These are phyloP conservation scores for Brassica incana DNA, from an alignment of 345 rosid genomes.

Conservation along the genomic window DNA sequence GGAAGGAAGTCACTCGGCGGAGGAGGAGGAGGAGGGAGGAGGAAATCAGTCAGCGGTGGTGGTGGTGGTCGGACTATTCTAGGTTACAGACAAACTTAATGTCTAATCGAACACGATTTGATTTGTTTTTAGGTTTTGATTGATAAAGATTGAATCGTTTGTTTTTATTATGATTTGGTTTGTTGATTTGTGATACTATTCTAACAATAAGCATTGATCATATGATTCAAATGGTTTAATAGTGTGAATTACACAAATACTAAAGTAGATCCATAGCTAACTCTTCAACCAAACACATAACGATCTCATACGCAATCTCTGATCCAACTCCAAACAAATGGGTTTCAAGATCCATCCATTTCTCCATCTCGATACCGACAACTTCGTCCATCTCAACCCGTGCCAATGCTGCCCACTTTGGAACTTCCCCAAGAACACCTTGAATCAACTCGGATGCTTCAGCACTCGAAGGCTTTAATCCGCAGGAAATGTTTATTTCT, in stretches of 20 bases:
- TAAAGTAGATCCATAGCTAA: conserved; percentile 42
- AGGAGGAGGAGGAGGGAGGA: conserved; percentile 1
- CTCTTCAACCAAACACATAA: conserved; percentile 58
- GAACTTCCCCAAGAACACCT: conserved; percentile 58
- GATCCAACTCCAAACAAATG: conserved; percentile 61
- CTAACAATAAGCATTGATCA: neutral
- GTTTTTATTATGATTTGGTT: conserved; percentile 4
- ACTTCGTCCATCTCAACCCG: conserved; percentile 58
- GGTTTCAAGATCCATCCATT: conserved; percentile 66
- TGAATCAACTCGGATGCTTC: conserved; percentile 46
- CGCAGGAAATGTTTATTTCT: conserved; percentile 43
- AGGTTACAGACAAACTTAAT: conserved; percentile 49
- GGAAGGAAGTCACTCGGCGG: neutral
- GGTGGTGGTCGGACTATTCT: conserved; percentile 42
- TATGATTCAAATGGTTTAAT: neutral
- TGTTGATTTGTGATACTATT: neutral
- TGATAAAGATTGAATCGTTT: neutral
- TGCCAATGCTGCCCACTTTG: conserved; percentile 55
- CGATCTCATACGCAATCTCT: conserved; percentile 59
- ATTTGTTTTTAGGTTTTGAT: conserved; percentile 11
- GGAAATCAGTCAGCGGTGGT: conserved; percentile 19
- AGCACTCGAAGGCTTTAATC: conserved; percentile 44
- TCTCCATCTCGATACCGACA: conserved; percentile 62
- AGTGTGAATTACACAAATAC: conserved; percentile 1
- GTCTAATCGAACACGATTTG: conserved; percentile 2